These are phyloP conservation scores for Rauvolfia tetraphylla DNA, from an alignment of 257 asterid genomes.

Conservation along the genomic window DNA sequence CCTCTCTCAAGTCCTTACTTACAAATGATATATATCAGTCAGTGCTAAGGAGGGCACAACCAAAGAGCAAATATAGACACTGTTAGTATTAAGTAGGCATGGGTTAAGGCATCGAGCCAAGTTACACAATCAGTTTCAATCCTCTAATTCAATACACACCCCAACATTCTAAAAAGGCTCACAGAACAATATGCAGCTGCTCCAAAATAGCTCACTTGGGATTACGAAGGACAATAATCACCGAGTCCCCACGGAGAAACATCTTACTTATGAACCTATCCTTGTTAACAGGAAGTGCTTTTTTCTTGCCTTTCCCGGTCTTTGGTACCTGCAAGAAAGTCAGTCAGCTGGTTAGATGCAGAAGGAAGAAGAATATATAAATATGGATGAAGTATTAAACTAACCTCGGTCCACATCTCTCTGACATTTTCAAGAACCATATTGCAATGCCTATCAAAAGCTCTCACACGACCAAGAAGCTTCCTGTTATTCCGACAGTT, in stretches of 20 bases:
- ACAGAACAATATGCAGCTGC: background rate
- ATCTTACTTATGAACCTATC: constrained; percentile 87
- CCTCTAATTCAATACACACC: background rate
- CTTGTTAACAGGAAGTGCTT: constrained; percentile 84
- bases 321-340: constrained; percentile 56
- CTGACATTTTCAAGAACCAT: constrained; percentile 91
- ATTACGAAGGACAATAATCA: constrained; percentile 77
- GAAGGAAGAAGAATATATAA: background rate
- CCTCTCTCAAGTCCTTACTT: too few relatives aligned
- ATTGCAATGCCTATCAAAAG: constrained; percentile 89
- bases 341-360: background rate
- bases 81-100: background rate
- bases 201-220: constrained; percentile 46
- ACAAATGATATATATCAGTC: too few relatives aligned
- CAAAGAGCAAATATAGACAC: background rate
- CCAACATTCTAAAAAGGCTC: background rate
- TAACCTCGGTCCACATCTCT: constrained; percentile 94
- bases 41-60: too few relatives aligned
- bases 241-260: constrained; percentile 94
- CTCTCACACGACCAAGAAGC: constrained; percentile 86
- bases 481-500: constrained; percentile 87
- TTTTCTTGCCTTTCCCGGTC: constrained; percentile 95
- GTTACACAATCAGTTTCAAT: background rate
- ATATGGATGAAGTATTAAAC: background rate
- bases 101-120: background rate